phyloP scores from a whole-genome alignment of 2,329 filamentous ascomycete species.

The Fusarium sp. region DNA sequence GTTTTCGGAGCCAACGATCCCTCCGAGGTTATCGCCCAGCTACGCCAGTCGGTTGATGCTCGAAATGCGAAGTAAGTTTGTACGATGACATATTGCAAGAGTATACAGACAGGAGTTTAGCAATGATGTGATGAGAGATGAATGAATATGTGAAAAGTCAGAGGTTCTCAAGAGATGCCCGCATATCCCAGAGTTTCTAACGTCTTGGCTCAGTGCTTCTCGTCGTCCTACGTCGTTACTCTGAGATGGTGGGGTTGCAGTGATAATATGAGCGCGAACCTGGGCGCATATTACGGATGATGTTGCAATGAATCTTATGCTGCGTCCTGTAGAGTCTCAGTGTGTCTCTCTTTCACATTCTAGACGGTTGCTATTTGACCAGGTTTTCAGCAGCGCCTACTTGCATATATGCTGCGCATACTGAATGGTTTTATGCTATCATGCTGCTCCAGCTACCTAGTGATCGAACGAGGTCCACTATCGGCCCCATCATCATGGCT shows the following conservation, averaged over 20 bases:
- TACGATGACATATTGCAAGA: conserved; percentile 40
- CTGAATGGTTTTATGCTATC: conserved; percentile 11
- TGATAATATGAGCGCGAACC: background rate
- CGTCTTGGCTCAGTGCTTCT: conserved; percentile 6
- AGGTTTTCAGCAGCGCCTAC: conserved; percentile 14
- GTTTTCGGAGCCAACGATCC: conserved; percentile 95
- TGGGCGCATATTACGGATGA: background rate
- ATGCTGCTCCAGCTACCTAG: conserved; percentile 5
- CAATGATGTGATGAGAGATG: conserved; percentile 34
- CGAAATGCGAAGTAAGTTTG: conserved; percentile 52
- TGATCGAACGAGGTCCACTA: conserved; percentile 29
- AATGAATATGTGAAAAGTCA: conserved; percentile 12
- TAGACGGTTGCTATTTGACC: background rate
- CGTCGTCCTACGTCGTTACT: conserved; percentile 13
- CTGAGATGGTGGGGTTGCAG: background rate
- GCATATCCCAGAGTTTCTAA: conserved; percentile 16
- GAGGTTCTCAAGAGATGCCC: background rate
- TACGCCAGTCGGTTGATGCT: conserved; percentile 82
- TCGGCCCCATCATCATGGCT: conserved; percentile 35
- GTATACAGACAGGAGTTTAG: conserved; percentile 37
- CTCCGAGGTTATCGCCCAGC: conserved; percentile 82
- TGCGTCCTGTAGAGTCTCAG: background rate
- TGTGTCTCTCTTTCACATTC: background rate
- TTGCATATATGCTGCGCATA: conserved; percentile 14
- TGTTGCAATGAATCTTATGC: background rate